phyloP scores from a whole-genome alignment of 257 asterid species.

The Solanum arcanum region DNA sequence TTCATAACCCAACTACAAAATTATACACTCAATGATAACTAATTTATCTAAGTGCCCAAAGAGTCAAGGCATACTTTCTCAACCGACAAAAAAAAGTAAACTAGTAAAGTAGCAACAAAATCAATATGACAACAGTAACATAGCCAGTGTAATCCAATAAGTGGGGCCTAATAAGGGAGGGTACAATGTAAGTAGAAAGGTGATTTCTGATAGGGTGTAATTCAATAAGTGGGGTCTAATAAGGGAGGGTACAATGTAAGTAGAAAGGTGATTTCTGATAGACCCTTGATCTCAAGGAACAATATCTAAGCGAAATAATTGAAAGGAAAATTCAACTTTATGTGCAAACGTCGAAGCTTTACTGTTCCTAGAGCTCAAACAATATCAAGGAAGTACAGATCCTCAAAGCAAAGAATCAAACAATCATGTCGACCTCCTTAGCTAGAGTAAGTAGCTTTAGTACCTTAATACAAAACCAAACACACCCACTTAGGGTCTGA shows the following conservation, averaged over 20 bases:
- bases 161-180: too few relatives aligned
- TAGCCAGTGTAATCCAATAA: background rate
- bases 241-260: too few relatives aligned
- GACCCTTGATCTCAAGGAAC: background rate
- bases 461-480: background rate
- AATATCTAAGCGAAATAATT: background rate
- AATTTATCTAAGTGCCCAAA: background rate
- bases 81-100: background rate
- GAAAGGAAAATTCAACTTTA: background rate
- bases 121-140: background rate
- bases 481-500: background rate
- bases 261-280: background rate
- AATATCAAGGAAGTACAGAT: background rate
- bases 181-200: too few relatives aligned
- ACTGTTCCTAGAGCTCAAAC: background rate
- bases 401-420: background rate
- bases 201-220: background rate
- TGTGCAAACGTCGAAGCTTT: background rate
- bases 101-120: background rate
- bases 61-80: background rate
- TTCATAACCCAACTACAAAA: background rate
- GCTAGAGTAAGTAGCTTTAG: background rate
- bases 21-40: background rate
- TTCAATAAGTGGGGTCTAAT: too few relatives aligned
- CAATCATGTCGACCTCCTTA: background rate